Conservation (phyloP, 2,329 filamentous ascomycete genomes). For the Cytospora chrysosperma region DNA sequence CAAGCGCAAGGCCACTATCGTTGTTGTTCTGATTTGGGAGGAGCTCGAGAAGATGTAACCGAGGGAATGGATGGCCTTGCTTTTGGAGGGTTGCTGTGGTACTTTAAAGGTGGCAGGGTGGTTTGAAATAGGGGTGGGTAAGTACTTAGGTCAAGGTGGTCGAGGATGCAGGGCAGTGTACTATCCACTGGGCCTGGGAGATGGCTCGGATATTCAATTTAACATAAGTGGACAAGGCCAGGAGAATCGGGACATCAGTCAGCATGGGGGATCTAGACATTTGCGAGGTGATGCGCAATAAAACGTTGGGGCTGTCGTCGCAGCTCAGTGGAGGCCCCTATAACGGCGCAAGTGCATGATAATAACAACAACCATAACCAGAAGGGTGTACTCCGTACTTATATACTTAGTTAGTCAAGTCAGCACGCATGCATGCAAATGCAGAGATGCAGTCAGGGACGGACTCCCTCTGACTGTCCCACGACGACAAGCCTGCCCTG, state of each 20-base stretch:
- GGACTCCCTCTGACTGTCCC: not conserved
- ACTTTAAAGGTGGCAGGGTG: conserved; percentile 13
- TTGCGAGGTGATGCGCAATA: conserved; percentile 13
- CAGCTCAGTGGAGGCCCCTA: conserved; percentile 22
- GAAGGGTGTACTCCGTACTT: not conserved
- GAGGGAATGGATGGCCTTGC: conserved; percentile 15
- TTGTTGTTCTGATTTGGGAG: conserved; percentile 7
- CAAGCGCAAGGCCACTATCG: conserved; percentile 10
- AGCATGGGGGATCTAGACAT: not conserved
- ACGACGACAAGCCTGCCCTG: conserved; percentile 1
- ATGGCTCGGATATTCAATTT: conserved; percentile 20
- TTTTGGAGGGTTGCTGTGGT: conserved; percentile 1
- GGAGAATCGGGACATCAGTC: conserved; percentile 12
- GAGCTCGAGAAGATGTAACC: conserved; percentile 20
- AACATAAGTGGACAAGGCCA: conserved; percentile 25
- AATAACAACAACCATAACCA: not conserved
- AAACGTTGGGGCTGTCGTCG: conserved; percentile 16
- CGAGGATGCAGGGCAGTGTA: conserved; percentile 18
- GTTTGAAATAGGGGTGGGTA: conserved; percentile 12
- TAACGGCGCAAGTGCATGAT: conserved; percentile 15
- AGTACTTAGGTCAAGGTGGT: too few species aligned
- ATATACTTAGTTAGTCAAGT: not conserved
- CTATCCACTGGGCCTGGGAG: conserved; percentile 17
- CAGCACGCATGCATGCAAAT: too few species aligned
- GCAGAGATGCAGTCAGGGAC: too few species aligned